Evolutionary conservation across 2,329 filamentous ascomycete species (phyloP).

Genomic region (Penicillium frequentans): DNA sequence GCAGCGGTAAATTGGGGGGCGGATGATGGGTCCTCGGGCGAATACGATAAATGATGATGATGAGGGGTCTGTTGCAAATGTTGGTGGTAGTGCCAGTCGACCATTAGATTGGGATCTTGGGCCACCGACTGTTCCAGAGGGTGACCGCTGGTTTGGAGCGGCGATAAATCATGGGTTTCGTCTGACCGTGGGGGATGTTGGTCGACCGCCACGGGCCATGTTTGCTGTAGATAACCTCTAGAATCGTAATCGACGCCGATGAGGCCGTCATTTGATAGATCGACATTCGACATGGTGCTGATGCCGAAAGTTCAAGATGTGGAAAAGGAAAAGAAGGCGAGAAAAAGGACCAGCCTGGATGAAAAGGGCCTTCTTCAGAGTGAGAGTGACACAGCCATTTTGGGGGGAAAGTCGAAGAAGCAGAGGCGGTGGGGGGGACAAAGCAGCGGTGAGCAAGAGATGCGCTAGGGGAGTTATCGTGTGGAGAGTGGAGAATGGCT

Average conservation of each 20-base stretch:
- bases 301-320: conserved; percentile 32
- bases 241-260: conserved; percentile 50
- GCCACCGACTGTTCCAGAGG: conserved; percentile 44
- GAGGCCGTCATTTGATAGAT: conserved; percentile 46
- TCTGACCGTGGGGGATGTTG: conserved; percentile 40
- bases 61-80: conserved; percentile 37
- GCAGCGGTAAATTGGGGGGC: conserved; percentile 55
- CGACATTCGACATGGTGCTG: conserved; percentile 46
- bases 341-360: conserved; percentile 32
- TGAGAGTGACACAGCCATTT: conserved; percentile 24
- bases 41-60: conserved; percentile 41
- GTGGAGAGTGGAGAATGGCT: conserved; percentile 27
- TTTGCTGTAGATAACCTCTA: conserved; percentile 45
- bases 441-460: conserved; percentile 46
- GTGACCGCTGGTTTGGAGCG: conserved; percentile 46
- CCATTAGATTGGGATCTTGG: conserved; percentile 45
- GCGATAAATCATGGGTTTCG: conserved; percentile 41
- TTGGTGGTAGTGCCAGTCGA: conserved; percentile 47
- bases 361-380: conserved; percentile 28
- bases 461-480: conserved; percentile 37
- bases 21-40: conserved; percentile 56
- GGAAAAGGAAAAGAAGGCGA: conserved; percentile 29
- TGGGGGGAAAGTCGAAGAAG: conserved; percentile 17
- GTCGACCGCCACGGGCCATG: conserved; percentile 46
- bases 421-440: conserved; percentile 42